Base-by-base conservation (phyloP, 2,329 filamentous ascomycete genomes). In the Trichoderma lentiforme region DNA sequence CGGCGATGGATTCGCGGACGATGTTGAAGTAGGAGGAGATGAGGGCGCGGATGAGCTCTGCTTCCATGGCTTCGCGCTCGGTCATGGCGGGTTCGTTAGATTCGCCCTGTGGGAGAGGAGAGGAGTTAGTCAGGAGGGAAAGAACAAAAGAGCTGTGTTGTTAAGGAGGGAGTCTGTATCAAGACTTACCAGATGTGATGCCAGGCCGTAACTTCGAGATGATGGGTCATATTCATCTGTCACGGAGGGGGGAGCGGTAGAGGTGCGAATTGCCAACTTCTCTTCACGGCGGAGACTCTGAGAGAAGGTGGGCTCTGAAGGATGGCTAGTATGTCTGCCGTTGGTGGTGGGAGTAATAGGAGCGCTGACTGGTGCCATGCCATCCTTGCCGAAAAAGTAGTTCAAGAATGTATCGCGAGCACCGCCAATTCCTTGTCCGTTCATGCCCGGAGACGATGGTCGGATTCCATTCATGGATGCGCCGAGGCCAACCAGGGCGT, bases 1-100 rank as follows among this genome's bases (percentile, higher is more conserved):
- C 96, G 58, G 95, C 95, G 77, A 98, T 97, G n/a, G 94, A 95
- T 83, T 99, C 96, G 74, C 96, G 93, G 61, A 99, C 96, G 78
- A 99, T 99, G 82, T 97, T 97, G 86, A 99, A 99, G 86, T 99
- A 99, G 1, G 95, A 98, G 36, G 93, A 97, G 81, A 99, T 99
- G 71, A 99, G 89, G 61, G 95, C 93, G 61, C 95, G 92, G 80
- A 99, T 99, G 53, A 99, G 90, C 83, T 99, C 96, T 11, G 96
- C 98, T 84, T 99, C 96, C 85, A 99, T 93, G 58, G 94, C 93
- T 84, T 99, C 96, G 67, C 96, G 93, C 76, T 99, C 96, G 1
- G 95, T 98, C 78, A 99, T 89, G 71, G 93, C 94, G 39, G 94
- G 94, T 79, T 97, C 94, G 73, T 91, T 89, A 68, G 88, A 86